Evolutionary conservation across 805 yeast species (phyloP), one percentile per base, ranked within the genome.

Genomic region (Candida manassasensis): DNA sequence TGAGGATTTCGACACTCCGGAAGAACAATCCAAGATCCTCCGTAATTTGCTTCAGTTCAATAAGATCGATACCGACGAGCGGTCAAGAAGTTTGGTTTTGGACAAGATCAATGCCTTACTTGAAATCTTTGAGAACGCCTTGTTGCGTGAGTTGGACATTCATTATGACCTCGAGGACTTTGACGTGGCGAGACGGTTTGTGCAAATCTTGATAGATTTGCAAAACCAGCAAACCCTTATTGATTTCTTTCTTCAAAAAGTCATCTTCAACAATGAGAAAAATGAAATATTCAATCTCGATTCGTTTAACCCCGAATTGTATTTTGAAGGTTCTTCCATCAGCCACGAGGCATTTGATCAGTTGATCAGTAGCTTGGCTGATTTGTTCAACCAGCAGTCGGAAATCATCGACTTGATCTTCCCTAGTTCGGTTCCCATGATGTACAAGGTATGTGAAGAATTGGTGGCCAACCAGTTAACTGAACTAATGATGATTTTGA

Each of bases 111-210:
- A 68, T 24, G 67, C 82, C 3, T 63, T 80, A 9, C 54, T 77
- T 25, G 90, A 82, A 48, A 63, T 84, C 13, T 84, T 86, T 50
- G 81, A 82, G 27, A 81, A 73, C 50, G 84, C 93, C 0, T 68
- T 83, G 6, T 53, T 85, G 11, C 57, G 77, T 30, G 94, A 86
- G 50, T 67, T 84, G 39, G 89, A 83, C 34, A 56, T 68, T 19
- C 79, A 72, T 41, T 69, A 71, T 40, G 75, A 71, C 29, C 49
- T 65, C 2, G 58, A 65, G 29, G 75, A 79, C 26, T 73, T 57
- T 43, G 53, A 48, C 3, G 53, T 55, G 14, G 66, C 73, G 10
- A 51, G 50, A 17, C 38, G 47, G 18, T 67, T 63, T 41, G 67
- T 65, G 4, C 36, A 48, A 28, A 62, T 67, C 11, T 45, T 67